Conservation (phyloP, 352 stramenopile genomes). For the Phytophthora fragariaefolia region DNA sequence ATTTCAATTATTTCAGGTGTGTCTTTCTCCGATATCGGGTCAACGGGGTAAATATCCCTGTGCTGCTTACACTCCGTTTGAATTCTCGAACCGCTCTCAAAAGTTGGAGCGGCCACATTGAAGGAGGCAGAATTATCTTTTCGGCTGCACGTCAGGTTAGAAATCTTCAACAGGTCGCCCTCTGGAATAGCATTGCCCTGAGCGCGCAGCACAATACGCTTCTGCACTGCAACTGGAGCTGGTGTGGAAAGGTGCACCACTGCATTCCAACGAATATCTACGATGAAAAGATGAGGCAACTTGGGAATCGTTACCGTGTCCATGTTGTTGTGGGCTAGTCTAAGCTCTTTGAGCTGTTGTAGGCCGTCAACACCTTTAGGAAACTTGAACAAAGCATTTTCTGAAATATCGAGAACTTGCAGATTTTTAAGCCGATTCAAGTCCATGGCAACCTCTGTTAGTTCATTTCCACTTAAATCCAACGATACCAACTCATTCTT, state of each 20-base stretch:
- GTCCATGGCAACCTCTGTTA: conserved; percentile 48
- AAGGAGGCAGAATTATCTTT: neutral
- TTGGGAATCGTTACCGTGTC: conserved; percentile 23
- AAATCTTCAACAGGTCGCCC: conserved; percentile 25
- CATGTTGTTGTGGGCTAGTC: conserved; percentile 72
- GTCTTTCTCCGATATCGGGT: neutral
- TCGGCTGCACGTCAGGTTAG: conserved; percentile 18
- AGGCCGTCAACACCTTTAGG: conserved; percentile 41
- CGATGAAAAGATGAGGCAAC: conserved; percentile 37
- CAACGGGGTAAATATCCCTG: too few species aligned
- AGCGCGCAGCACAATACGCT: conserved; percentile 20
- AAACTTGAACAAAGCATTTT: conserved; percentile 60
- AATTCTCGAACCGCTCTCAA: neutral
- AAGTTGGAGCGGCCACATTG: neutral
- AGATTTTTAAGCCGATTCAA: conserved; percentile 49
- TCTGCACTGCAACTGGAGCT: conserved; percentile 11
- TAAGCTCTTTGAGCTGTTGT: conserved; percentile 42
- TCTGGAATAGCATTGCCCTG: conserved; percentile 38
- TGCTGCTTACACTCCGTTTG: neutral
- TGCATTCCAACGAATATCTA: conserved; percentile 59
- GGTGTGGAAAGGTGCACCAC: conserved; percentile 20
- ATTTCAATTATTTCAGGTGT: neutral
- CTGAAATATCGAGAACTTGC: conserved; percentile 54
- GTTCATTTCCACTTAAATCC: conserved; percentile 58
- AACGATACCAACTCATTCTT: conserved; percentile 42